These are phyloP conservation scores for Xylaria sp. DNA, from an alignment of 2,329 filamentous ascomycete species.

Conservation along the genomic window DNA sequence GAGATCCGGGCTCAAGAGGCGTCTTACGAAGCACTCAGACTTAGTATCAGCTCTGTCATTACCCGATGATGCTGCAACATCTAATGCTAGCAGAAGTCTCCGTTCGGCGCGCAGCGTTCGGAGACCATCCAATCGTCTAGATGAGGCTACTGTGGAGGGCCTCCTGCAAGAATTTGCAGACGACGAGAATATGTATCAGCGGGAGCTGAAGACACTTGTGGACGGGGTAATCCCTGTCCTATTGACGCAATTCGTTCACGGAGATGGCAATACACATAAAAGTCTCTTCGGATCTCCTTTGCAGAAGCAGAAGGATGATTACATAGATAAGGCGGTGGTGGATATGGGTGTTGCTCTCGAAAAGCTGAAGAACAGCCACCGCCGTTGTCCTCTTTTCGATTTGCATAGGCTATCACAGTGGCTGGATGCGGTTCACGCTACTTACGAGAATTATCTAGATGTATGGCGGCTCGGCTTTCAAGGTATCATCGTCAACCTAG, in stretches of 20 bases:
- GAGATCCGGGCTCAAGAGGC: constrained; percentile 65
- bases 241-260: constrained; percentile 79
- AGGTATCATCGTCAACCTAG: constrained; percentile 90
- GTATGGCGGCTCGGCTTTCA: constrained; percentile 94
- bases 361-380: constrained; percentile 78
- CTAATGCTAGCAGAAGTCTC: constrained; percentile 67
- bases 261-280: constrained; percentile 63
- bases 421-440: constrained; percentile 75
- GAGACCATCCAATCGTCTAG: constrained; percentile 67
- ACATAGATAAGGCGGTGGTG: constrained; percentile 82
- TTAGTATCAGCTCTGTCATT: constrained; percentile 89
- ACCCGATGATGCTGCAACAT: constrained; percentile 58
- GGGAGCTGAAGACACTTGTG: constrained; percentile 89
- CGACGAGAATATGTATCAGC: constrained; percentile 85
- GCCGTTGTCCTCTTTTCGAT: constrained; percentile 74
- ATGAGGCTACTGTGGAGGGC: constrained; percentile 71
- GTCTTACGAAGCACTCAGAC: constrained; percentile 89
- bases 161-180: constrained; percentile 78
- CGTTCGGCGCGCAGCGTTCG: constrained; percentile 79
- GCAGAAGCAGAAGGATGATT: constrained; percentile 55
- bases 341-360: constrained; percentile 92
- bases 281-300: constrained; percentile 67
- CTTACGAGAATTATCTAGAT: constrained; percentile 84
- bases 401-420: constrained; percentile 74
- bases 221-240: constrained; percentile 95